These are phyloP conservation scores for Botryotinia narcissicola DNA, from an alignment of 2,329 filamentous ascomycete species.

Conservation along the genomic window DNA sequence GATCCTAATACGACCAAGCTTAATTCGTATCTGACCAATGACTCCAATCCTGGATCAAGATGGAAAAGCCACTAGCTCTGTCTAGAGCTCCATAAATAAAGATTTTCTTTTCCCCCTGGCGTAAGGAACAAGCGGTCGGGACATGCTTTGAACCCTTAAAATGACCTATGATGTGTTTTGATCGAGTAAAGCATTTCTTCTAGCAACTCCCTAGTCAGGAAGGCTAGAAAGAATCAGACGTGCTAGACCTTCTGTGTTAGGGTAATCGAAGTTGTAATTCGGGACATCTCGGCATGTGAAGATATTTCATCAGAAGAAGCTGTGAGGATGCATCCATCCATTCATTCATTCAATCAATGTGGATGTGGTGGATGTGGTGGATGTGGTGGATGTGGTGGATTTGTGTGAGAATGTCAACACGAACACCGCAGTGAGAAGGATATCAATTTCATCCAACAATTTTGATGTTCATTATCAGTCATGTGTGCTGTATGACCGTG, in stretches of 20 bases:
- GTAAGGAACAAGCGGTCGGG: neutral
- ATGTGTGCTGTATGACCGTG: neutral
- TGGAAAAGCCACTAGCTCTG: neutral
- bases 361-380: neutral
- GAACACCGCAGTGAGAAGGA: neutral
- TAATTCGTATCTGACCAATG: neutral
- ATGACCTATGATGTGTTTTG: constrained; percentile 18
- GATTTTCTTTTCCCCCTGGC: neutral
- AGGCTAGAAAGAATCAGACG: neutral
- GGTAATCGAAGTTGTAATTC: neutral
- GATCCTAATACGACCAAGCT: neutral
- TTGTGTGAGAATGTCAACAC: neutral
- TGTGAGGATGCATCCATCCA: neutral
- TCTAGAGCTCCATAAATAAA: constrained; percentile 4
- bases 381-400: too few relatives aligned
- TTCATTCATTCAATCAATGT: neutral
- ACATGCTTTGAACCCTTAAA: neutral
- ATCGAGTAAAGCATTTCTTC: constrained; percentile 13
- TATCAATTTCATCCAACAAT: neutral
- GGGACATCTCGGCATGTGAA: neutral
- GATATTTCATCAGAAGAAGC: neutral
- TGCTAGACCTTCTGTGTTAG: neutral
- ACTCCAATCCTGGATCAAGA: neutral
- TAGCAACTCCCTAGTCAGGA: neutral
- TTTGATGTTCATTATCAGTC: neutral